Conservation (phyloP, 2,329 filamentous ascomycete species). For the Cadophora luteo-olivacea region DNA sequence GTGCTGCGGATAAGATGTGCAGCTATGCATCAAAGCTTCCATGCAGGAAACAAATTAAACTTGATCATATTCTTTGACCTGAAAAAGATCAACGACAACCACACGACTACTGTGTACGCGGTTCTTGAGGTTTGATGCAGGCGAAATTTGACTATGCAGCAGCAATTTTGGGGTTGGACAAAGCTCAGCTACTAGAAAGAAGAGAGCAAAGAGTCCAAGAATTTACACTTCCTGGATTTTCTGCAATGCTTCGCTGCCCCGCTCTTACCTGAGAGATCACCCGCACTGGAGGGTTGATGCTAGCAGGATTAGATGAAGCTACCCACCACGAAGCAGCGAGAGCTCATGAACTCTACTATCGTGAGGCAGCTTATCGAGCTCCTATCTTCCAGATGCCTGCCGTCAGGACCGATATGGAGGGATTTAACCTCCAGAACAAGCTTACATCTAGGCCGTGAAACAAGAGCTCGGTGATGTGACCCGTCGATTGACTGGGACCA, state of each 20-base stretch:
- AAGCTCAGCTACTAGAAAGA: background rate
- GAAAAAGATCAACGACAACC: background rate
- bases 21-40: slow-evolving; percentile 9
- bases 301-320: slow-evolving; percentile 17
- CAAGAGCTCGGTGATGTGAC: background rate
- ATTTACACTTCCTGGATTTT: background rate
- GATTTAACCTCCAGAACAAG: slow-evolving; percentile 19
- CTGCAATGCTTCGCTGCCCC: slow-evolving; percentile 5
- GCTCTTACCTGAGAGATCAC: slow-evolving; percentile 3
- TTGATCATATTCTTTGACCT: background rate
- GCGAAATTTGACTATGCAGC: slow-evolving; percentile 5
- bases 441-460: slow-evolving; percentile 21
- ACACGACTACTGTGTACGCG: background rate
- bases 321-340: background rate
- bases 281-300: slow-evolving; percentile 16
- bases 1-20: slow-evolving; percentile 6
- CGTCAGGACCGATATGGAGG: background rate
- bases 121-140: background rate
- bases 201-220: background rate
- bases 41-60: slow-evolving; percentile 3
- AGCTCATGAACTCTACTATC: background rate
- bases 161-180: background rate
- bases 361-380: slow-evolving; percentile 10
- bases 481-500: background rate
- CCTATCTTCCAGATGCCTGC: background rate